Conservation (phyloP, 192 early-diverging fungal species). For the Gigaspora rosea region DNA sequence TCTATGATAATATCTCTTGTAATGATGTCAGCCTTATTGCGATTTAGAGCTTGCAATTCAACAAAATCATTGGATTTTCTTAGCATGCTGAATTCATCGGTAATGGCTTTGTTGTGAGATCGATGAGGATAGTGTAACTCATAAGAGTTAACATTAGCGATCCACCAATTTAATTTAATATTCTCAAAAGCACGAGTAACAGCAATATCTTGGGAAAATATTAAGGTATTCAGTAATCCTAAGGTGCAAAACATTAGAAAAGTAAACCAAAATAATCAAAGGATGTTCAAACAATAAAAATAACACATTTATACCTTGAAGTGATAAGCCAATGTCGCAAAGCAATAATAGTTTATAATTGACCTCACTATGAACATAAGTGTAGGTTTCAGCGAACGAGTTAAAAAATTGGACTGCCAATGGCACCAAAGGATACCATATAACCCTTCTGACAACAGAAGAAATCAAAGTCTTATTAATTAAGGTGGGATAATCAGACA, state of each 20-base stretch:
- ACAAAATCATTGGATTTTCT: not conserved
- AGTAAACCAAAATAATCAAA: not conserved
- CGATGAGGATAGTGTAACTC: not conserved
- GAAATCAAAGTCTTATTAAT: not conserved
- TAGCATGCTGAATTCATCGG: not conserved
- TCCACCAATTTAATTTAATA: not conserved
- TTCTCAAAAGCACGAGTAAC: not conserved
- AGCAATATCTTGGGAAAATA: conserved; percentile 23
- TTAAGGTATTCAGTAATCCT: conserved; percentile 8
- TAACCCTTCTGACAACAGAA: not conserved
- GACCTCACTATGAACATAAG: not conserved
- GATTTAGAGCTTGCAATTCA: not conserved
- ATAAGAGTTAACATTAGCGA: not conserved
- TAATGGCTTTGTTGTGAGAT: conserved; percentile 25
- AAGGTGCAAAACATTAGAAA: not conserved
- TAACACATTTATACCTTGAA: conserved; percentile 13
- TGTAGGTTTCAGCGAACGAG: not conserved
- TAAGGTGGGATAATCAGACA: not conserved
- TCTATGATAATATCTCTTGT: not conserved
- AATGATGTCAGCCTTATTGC: not conserved
- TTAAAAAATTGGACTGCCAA: not conserved
- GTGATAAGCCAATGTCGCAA: not conserved
- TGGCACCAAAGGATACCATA: conserved; percentile 22
- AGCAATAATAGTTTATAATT: not conserved
- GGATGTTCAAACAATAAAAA: not conserved